Conservation (phyloP, 306 rosid species). For the Fragaria vesca region DNA sequence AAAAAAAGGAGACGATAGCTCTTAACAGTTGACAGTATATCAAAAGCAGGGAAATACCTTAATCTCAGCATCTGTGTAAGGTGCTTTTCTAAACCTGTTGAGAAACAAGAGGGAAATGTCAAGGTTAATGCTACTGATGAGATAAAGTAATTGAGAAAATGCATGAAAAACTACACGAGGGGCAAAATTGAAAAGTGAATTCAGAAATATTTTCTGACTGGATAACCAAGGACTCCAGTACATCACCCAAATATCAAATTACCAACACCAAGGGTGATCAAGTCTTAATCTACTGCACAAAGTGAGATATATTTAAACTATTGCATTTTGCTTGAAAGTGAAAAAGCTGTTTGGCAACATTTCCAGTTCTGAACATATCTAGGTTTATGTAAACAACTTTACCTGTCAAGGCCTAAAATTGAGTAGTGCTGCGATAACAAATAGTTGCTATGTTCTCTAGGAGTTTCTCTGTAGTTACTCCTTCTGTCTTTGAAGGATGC, state of each 20-base stretch:
- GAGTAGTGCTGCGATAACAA: slow-evolving; percentile 91
- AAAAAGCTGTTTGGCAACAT: background rate
- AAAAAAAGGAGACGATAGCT: background rate
- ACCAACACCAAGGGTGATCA: background rate
- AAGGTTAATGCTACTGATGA: background rate
- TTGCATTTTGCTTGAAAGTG: background rate
- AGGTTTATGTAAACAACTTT: slow-evolving; percentile 10
- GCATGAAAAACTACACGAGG: slow-evolving; percentile 12
- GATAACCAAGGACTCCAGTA: background rate
- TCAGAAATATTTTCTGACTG: background rate
- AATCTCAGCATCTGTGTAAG: slow-evolving; percentile 85
- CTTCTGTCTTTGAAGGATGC: slow-evolving; percentile 59
- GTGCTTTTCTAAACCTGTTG: slow-evolving; percentile 72
- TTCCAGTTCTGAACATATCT: background rate
- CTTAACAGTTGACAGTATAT: background rate
- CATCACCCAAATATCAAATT: background rate
- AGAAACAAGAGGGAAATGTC: slow-evolving; percentile 16
- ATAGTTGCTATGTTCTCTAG: slow-evolving; percentile 58
- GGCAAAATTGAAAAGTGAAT: background rate
- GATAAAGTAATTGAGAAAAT: slow-evolving; percentile 5
- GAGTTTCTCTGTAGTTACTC: slow-evolving; percentile 58
- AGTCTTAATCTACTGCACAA: background rate
- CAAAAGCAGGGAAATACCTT: slow-evolving; percentile 54
- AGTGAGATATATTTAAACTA: background rate
- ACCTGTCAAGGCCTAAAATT: slow-evolving; percentile 97